phyloP scores from a whole-genome alignment of 2,329 filamentous ascomycete species.

The Xylaria sp. region DNA sequence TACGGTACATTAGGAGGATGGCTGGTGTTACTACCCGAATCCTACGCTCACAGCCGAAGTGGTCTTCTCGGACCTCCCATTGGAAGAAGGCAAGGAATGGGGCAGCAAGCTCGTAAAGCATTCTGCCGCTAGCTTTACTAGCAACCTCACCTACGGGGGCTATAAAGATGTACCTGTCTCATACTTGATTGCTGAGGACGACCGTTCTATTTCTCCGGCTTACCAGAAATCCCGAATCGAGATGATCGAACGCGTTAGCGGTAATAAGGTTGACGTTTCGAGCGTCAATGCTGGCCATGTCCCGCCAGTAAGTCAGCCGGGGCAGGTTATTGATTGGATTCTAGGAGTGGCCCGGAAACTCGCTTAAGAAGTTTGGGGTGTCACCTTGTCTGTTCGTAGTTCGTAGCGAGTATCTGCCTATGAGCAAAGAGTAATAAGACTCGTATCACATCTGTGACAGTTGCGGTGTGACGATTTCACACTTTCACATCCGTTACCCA shows the following conservation, averaged over 20 bases:
- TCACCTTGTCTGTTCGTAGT: no score
- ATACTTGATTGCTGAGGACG: constrained; percentile 51
- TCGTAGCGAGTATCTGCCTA: no score
- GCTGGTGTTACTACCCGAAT: constrained; percentile 44
- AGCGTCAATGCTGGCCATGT: constrained; percentile 49
- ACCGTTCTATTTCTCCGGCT: constrained; percentile 46
- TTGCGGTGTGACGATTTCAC: no score
- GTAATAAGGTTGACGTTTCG: constrained; percentile 52
- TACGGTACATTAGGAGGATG: constrained; percentile 42
- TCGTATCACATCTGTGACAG: no score
- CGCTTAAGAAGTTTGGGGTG: background rate
- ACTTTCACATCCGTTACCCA: no score
- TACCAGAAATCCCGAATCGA: constrained; percentile 50
- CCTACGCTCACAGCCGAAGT: constrained; percentile 33
- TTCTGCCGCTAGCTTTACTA: constrained; percentile 47
- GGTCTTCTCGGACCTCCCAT: constrained; percentile 43
- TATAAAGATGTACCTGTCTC: constrained; percentile 53
- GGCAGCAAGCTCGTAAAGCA: constrained; percentile 42
- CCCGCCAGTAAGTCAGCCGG: constrained; percentile 43
- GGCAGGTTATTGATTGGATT: constrained; percentile 42
- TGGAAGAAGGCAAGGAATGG: constrained; percentile 39
- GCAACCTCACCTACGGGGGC: constrained; percentile 50
- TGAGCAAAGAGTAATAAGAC: no score
- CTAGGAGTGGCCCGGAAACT: constrained; percentile 14
- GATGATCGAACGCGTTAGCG: constrained; percentile 50